Conservation (phyloP, 176 grass and related monocot genomes). For the Musa acuminata region DNA sequence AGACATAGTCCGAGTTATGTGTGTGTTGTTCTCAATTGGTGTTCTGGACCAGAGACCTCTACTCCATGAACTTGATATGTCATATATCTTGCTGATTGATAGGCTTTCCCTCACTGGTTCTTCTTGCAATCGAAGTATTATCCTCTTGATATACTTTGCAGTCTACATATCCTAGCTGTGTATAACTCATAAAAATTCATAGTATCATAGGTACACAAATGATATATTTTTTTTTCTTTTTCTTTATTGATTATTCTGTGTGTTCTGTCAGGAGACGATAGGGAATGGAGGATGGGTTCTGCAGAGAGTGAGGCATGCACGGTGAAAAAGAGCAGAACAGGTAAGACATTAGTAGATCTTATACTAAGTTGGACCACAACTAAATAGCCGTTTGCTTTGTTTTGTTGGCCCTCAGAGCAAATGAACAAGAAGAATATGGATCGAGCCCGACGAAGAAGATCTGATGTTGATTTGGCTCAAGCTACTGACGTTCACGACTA, state of each 20-base stretch:
- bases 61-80: no score
- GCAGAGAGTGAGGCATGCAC: constrained; percentile 54
- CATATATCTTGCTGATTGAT: neutral
- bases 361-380: constrained; percentile 8
- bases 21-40: neutral
- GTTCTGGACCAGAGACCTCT: no score
- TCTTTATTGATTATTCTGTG: constrained; percentile 3
- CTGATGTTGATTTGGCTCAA: constrained; percentile 33
- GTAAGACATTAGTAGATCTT: constrained; percentile 17
- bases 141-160: neutral
- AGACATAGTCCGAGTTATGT: neutral
- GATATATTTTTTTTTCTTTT: constrained; percentile 7
- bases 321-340: constrained; percentile 75
- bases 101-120: no score
- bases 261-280: constrained; percentile 17
- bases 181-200: neutral
- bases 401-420: constrained; percentile 16
- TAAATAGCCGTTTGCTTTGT: constrained; percentile 13
- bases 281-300: constrained; percentile 52
- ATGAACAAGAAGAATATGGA: constrained; percentile 15
- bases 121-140: no score
- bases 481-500: constrained; percentile 64
- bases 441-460: constrained; percentile 29
- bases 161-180: neutral
- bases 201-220: constrained; percentile 5